These are phyloP conservation scores for Acacia melanoxylon DNA, from an alignment of 306 rosid species.

Conservation along the genomic window DNA sequence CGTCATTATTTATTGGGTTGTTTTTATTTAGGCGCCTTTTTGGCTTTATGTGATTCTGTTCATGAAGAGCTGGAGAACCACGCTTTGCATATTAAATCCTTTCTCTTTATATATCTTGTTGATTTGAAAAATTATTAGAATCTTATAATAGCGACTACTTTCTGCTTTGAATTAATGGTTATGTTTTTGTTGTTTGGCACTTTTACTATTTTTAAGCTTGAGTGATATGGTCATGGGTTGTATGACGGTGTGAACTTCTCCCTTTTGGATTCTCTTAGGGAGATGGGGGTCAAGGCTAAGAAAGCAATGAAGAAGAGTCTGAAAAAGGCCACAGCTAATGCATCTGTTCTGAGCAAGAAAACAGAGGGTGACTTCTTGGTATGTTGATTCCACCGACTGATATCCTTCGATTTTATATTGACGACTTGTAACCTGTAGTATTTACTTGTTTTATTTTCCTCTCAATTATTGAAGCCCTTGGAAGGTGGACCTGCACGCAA, in stretches of 20 bases:
- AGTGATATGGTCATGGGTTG: neutral
- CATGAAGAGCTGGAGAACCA: neutral
- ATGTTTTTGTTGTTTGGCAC: neutral
- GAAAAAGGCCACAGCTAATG: constrained; percentile 41
- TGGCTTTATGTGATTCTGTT: neutral
- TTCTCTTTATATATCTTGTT: neutral
- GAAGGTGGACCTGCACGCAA: constrained; percentile 71
- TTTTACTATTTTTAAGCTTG: neutral
- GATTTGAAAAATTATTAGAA: neutral
- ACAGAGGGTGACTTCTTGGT: constrained; percentile 76
- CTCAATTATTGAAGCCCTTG: constrained; percentile 49
- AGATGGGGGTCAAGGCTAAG: constrained; percentile 79
- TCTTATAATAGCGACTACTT: neutral
- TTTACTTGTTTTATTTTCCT: neutral
- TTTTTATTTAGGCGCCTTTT: neutral
- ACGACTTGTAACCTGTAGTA: neutral
- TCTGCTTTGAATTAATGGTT: neutral
- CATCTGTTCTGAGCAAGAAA: constrained; percentile 22
- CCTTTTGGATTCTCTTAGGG: neutral
- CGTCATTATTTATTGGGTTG: neutral
- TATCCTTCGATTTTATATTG: neutral
- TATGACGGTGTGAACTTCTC: neutral
- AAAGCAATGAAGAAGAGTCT: constrained; percentile 75
- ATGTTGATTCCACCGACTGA: neutral
- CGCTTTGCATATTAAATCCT: neutral